Percentiles rank a stretch among this genome's conserved stretches.
These are phyloP conservation scores for Fusarium albosuccineum DNA, from an alignment of 2,329 filamentous ascomycete species.

Conservation along the genomic window DNA sequence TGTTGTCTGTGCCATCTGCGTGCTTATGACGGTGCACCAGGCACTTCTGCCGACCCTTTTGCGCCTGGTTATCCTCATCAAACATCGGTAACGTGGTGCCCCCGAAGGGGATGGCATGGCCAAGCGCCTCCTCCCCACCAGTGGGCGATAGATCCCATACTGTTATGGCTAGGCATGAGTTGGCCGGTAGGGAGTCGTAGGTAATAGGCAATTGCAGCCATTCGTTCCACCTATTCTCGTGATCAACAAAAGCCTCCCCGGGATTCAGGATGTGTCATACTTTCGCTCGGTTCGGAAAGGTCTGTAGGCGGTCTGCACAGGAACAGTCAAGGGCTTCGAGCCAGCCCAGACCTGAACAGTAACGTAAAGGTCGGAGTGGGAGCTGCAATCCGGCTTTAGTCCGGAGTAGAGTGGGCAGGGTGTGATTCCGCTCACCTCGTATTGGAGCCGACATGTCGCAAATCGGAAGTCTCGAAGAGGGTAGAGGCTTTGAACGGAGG, in stretches of 20 bases:
- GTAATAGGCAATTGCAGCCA: conserved; percentile 91
- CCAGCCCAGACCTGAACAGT: conserved; percentile 96
- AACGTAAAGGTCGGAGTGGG: conserved; percentile 89
- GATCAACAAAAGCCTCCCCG: conserved; percentile 21
- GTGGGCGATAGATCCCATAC: conserved; percentile 93
- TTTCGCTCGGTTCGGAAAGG: conserved; percentile 82
- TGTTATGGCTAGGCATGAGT: conserved; percentile 89
- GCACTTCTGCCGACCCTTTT: conserved; percentile 94
- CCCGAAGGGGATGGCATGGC: conserved; percentile 90
- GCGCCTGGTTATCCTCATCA: conserved; percentile 89
- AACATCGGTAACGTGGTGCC: conserved; percentile 95
- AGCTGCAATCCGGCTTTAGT: conserved; percentile 60
- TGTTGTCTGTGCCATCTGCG: conserved; percentile 86
- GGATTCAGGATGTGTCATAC: conserved; percentile 51
- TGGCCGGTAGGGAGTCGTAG: conserved; percentile 84
- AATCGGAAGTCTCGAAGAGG: conserved; percentile 80
- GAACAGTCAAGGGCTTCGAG: conserved; percentile 93
- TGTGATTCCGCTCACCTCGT: conserved; percentile 66
- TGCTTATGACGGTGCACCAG: conserved; percentile 83
- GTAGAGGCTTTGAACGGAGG: conserved; percentile 68
- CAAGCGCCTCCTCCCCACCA: conserved; percentile 75
- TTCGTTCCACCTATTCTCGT: conserved; percentile 82
- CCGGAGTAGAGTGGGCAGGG: not conserved
- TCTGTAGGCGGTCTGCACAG: conserved; percentile 93
- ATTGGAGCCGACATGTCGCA: conserved; percentile 90